phyloP scores from a whole-genome alignment of 495 filamentous ascomycete species.

The Xylaria grammica region DNA sequence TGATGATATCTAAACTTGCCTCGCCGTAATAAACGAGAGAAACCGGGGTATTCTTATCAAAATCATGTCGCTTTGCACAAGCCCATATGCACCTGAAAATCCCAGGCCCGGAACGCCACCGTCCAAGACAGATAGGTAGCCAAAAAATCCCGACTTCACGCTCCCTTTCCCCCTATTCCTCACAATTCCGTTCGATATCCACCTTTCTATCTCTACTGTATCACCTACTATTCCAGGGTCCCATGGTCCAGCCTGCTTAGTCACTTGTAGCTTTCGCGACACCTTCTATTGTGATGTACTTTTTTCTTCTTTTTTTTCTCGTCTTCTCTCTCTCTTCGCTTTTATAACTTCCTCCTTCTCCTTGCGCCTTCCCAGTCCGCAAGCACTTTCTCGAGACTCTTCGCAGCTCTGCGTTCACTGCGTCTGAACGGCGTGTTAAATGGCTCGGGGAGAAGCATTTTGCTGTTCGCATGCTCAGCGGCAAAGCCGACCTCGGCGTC shows the following conservation, averaged over 20 bases:
- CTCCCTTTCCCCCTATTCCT: neutral
- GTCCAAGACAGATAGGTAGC: neutral
- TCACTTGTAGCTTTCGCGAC: neutral
- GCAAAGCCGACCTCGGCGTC: conserved; percentile 69
- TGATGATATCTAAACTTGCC: neutral
- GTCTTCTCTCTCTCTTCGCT: neutral
- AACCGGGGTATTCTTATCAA: conserved; percentile 10
- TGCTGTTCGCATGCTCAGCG: conserved; percentile 69
- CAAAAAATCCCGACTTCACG: neutral
- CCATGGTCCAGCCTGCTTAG: neutral
- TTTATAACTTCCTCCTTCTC: conserved; percentile 35
- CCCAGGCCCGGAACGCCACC: conserved; percentile 6
- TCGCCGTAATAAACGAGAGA: conserved; percentile 17
- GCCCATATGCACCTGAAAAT: neutral
- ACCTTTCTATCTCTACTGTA: too few species aligned
- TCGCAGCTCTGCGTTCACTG: conserved; percentile 58
- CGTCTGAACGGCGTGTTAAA: conserved; percentile 66
- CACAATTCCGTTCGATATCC: neutral
- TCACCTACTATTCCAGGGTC: neutral
- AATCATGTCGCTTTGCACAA: conserved; percentile 20
- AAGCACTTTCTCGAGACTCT: conserved; percentile 55
- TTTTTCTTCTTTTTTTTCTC: neutral
- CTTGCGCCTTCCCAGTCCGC: conserved; percentile 45
- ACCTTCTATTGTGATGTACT: neutral
- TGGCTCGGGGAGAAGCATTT: conserved; percentile 60